A percentile compares a stretch with the other conserved stretches of the same genome.
Conservation (phyloP, 495 filamentous ascomycete species). For the Penicillium bialowiezense region DNA sequence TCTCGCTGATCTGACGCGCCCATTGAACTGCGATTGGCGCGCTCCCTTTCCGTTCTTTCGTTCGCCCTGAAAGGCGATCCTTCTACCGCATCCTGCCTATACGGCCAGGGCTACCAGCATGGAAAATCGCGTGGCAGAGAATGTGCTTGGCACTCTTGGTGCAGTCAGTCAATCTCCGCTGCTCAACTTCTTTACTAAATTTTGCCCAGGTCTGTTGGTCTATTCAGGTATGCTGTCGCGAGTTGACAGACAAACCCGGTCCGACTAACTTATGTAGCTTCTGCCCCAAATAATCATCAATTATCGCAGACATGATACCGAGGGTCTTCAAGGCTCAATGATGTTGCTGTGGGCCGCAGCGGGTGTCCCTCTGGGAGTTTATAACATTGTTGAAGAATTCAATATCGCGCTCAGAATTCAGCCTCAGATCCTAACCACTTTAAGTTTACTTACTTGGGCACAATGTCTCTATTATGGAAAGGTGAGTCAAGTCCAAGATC, state of each 20-base stretch:
- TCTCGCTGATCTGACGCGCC: too few species aligned
- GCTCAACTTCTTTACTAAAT: conserved; percentile 8
- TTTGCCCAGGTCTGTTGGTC: conserved; percentile 47
- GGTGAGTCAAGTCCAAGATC: conserved; percentile 18
- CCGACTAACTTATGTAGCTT: conserved; percentile 38
- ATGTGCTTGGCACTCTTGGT: conserved; percentile 55
- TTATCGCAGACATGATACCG: conserved; percentile 56
- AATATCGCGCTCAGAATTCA: conserved; percentile 60
- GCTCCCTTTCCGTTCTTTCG: too few species aligned
- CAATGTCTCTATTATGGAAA: conserved; percentile 64
- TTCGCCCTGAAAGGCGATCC: too few species aligned
- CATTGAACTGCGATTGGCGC: too few species aligned
- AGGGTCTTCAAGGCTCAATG: conserved; percentile 60
- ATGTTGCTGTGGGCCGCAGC: conserved; percentile 66
- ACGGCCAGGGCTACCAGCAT: conserved; percentile 32
- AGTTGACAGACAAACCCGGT: not conserved
- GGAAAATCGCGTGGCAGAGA: conserved; percentile 53
- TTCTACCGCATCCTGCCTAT: not conserved
- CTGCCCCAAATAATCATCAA: conserved; percentile 66
- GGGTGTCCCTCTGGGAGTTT: conserved; percentile 62
- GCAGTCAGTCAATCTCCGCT: conserved; percentile 39
- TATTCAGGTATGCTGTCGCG: conserved; percentile 35
- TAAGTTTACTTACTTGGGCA: conserved; percentile 63
- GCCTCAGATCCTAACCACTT: conserved; percentile 57
- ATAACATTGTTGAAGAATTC: conserved; percentile 60